Base-by-base conservation (phyloP, 139 green algal genomes). In the Micractinium conductrix region DNA sequence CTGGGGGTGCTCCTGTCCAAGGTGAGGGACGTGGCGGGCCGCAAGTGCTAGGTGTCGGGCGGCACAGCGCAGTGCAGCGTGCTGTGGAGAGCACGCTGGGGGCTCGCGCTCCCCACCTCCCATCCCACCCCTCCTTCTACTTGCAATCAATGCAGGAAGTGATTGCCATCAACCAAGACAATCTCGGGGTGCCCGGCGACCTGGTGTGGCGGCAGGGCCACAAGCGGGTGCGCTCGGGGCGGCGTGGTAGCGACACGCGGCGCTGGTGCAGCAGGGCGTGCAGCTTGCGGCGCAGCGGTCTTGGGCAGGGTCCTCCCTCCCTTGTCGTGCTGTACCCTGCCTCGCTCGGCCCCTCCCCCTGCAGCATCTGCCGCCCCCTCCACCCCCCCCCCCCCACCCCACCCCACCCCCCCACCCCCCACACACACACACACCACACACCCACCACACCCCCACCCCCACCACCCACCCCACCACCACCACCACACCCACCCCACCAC, bases 81-180 rank as follows among this genome's bases (percentile, higher is more conserved):
- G n/a, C n/a, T n/a, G n/a, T n/a, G n/a, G n/a, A n/a, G 24, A 10
- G 58, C 19, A 67, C 5, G 21, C 5, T 30, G 19, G 58, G 21
- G 16, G 21, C 24, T 5, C 19, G 30, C 58, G 5, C 9, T 21
- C 58, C 19, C 19, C 24, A 10, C 21, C 58, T 67, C 21, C 24
- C 19, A 33, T 5, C 19, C 58, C 58, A 67, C 5, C 21, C 58
- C 58, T 67, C 16, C 63, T 21, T 37, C 62, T 73, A 16, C 48
- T 10, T 58, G 48, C 48, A 10, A 21, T 62, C 19, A 30, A 21
- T 80, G 74, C 74, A 83, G 37, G 91, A 94, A 78, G 84, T 94
- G 60, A 88, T 93, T 50, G 91, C 90, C 42, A 83, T 94, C 60
- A 93, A 93, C 71, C 91, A 94, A 67, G 92, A 95, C 50, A 37